phyloP scores from a whole-genome alignment of 257 asterid species.

The Cruciata laevipes region DNA sequence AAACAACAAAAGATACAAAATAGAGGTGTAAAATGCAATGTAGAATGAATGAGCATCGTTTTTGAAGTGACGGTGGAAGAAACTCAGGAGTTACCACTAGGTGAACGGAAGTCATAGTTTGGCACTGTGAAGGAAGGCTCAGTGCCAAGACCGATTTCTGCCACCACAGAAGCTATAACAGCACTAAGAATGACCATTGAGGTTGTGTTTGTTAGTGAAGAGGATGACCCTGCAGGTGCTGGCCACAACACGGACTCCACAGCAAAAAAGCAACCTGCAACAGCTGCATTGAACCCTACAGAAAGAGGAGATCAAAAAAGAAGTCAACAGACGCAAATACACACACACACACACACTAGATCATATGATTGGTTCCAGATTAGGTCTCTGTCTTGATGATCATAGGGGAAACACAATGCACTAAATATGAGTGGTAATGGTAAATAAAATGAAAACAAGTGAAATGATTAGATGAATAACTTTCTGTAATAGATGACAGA shows the following conservation, averaged over 20 bases:
- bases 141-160: constrained; percentile 92
- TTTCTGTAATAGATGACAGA: not conserved
- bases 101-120: constrained; percentile 85
- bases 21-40: not conserved
- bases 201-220: constrained; percentile 77
- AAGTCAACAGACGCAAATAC: not conserved
- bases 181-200: constrained; percentile 98
- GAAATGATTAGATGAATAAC: not conserved
- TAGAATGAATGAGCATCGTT: not conserved
- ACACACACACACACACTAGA: not conserved
- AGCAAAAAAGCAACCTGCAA: constrained; percentile 61
- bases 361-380: not conserved
- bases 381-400: not conserved
- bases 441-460: not conserved
- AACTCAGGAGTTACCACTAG: constrained; percentile 56
- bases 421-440: not conserved
- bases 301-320: not conserved
- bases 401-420: not conserved
- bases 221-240: constrained; percentile 67
- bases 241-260: constrained; percentile 98
- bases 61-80: not conserved
- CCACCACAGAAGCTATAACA: constrained; percentile 75
- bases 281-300: not conserved
- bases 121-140: constrained; percentile 94
- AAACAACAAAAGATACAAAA: constrained; percentile 33